Evolutionary conservation across 2,329 filamentous ascomycete genomes (phyloP), one percentile per base, ranked within the genome.

Genomic region (Lachnellula occidentalis): DNA sequence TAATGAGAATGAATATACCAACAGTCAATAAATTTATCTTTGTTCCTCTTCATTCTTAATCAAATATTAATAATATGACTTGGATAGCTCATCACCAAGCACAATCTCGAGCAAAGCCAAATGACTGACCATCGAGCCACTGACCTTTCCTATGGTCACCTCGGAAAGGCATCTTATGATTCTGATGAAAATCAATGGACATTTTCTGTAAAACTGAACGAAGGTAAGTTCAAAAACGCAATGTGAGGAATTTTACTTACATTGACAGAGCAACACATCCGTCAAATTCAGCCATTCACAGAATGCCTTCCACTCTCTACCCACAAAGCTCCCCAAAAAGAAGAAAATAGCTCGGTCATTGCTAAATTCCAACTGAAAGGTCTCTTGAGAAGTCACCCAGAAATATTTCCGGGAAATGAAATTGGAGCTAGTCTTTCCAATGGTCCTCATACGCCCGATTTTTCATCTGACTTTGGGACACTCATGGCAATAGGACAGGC

Each of bases 61-160:
- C 8, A 11, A 21, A 21, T 9, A 9, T 19, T 5, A 14, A 11
- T 22, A 22, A 24, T 22, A 68, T 68, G 66, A 61, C 58, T 60
- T 46, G 49, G 51, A 58, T 21, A 45, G 54, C 27, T 53, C 45
- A 22, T 56, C 48, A 48, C 34, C 37, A 46, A 55, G 52, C 48
- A 53, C 58, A 45, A 61, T 53, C 24, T 49, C 55, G 43, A 59
- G 55, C 52, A 61, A 70, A 71, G 64, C 76, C 76, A 65, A 55
- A 61, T 62, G 60, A 53, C 54, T 62, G 60, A 71, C 53, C 70
- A 69, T 51, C 68, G 72, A 41, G 66, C 72, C 37, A 72, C 70
- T 61, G 73, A 78, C 70, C 72, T 81, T 50, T 72, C 75, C 51
- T 77, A 76, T 62, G 80, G 80, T 67, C 77, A 81, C 63, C 72